These are phyloP conservation scores for Aspergillus baeticus DNA, from an alignment of 495 filamentous ascomycete species.

Conservation along the genomic window DNA sequence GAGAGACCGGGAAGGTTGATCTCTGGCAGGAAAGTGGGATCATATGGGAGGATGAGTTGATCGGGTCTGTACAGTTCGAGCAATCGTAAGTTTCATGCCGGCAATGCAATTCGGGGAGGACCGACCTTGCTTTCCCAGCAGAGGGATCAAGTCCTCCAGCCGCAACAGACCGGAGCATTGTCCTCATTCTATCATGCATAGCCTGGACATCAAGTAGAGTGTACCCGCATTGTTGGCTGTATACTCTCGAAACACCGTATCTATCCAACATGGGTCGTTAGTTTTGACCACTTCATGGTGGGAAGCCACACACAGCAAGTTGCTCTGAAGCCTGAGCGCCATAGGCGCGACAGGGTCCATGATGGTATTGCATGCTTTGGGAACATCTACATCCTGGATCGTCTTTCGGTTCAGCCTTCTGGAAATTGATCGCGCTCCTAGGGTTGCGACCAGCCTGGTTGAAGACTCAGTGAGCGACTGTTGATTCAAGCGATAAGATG, in stretches of 20 bases:
- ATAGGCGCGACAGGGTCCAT: constrained; percentile 81
- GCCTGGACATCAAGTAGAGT: constrained; percentile 76
- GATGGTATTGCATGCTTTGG: constrained; percentile 84
- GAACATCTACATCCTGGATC: constrained; percentile 83
- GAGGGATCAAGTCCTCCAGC: constrained; percentile 64
- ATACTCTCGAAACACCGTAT: constrained; percentile 82
- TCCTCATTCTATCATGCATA: constrained; percentile 68
- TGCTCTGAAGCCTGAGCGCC: constrained; percentile 89
- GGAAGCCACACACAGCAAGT: constrained; percentile 59
- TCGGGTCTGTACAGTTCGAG: constrained; percentile 57
- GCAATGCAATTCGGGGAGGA: too few relatives aligned
- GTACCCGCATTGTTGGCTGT: constrained; percentile 82
- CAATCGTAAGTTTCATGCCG: background rate
- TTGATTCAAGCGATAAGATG: background rate
- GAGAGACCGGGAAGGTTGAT: constrained; percentile 56
- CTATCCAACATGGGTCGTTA: constrained; percentile 32
- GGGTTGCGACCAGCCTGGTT: constrained; percentile 84
- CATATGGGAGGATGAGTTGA: constrained; percentile 76
- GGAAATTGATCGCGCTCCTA: constrained; percentile 71
- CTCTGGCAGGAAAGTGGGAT: constrained; percentile 82
- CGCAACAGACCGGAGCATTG: constrained; percentile 56
- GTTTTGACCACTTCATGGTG: background rate
- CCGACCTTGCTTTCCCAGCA: constrained; percentile 71
- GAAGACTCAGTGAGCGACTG: constrained; percentile 6
- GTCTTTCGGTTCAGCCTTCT: constrained; percentile 80